Evolutionary conservation across 441 rosid genomes (phyloP).

Genomic region (Adansonia rubrostipa): DNA sequence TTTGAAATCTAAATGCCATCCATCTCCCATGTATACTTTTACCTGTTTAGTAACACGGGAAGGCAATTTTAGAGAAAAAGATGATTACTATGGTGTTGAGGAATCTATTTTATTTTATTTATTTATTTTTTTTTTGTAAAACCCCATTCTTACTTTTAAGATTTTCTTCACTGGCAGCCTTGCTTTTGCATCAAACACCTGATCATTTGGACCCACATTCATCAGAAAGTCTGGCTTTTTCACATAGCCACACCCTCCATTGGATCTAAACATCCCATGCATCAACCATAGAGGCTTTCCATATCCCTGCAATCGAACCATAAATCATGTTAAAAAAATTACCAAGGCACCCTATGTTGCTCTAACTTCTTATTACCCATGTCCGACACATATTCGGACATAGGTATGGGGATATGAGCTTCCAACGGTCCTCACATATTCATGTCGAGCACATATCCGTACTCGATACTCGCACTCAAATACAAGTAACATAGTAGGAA

Average conservation of each 20-base stretch:
- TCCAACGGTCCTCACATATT: too few species aligned
- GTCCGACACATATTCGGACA: too few species aligned
- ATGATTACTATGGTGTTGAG: not conserved
- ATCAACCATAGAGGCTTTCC: conserved; percentile 64
- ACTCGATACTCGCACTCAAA: too few species aligned
- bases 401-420: too few species aligned
- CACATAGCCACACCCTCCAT: conserved; percentile 72
- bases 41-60: conserved; percentile 35
- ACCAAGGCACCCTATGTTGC: too few species aligned
- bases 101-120: not conserved
- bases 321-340: not conserved
- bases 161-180: conserved; percentile 56
- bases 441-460: too few species aligned
- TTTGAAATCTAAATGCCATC: conserved; percentile 58
- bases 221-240: conserved; percentile 65
- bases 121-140: conserved; percentile 18
- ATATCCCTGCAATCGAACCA: conserved; percentile 45
- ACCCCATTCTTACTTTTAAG: conserved; percentile 55
- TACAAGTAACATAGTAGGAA: too few species aligned
- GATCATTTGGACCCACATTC: conserved; percentile 49
- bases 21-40: conserved; percentile 63
- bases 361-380: too few species aligned
- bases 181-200: conserved; percentile 56
- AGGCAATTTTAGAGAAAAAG: conserved; percentile 2
- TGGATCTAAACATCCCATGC: conserved; percentile 80